Percentiles rank a stretch among this genome's conserved stretches.
These are phyloP conservation scores for Suillus fuscotomentosus DNA, from an alignment of 768 basidiomycete species.

Conservation along the genomic window DNA sequence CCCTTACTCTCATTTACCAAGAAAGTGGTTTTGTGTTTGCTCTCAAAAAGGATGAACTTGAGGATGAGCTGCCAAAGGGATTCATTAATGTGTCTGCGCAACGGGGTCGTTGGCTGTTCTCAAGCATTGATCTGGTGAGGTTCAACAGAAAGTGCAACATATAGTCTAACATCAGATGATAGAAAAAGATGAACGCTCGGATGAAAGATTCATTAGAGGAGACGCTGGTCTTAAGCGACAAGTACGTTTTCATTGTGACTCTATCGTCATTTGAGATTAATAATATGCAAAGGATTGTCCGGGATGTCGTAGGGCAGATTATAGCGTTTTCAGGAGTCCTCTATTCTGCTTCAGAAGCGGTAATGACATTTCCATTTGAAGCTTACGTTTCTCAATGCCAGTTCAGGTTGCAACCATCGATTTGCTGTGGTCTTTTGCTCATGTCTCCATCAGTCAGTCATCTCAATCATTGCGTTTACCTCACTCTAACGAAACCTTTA, in stretches of 20 bases:
- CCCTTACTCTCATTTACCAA: constrained; percentile 67
- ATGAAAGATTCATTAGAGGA: constrained; percentile 94
- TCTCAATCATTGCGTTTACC: not conserved
- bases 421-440: constrained; percentile 87
- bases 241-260: constrained; percentile 37
- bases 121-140: constrained; percentile 77
- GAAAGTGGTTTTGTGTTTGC: constrained; percentile 73
- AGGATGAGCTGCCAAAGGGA: constrained; percentile 57
- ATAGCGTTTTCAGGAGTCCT: constrained; percentile 72
- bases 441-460: constrained; percentile 71
- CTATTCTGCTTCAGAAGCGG: constrained; percentile 90
- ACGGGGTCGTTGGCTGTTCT: constrained; percentile 74
- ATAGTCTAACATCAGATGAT: not conserved
- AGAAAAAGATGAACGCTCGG: constrained; percentile 88
- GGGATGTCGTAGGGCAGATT: constrained; percentile 71
- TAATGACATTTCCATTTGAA: constrained; percentile 23
- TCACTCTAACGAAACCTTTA: not conserved
- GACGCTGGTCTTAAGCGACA: constrained; percentile 80
- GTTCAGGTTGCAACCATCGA: constrained; percentile 81
- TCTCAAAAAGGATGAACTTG: constrained; percentile 57
- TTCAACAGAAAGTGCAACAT: not conserved
- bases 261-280: not conserved
- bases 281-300: constrained; percentile 59
- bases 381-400: not conserved
- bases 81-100: constrained; percentile 68